Evolutionary conservation across 2,329 filamentous ascomycete species (phyloP).

Genomic region (Talaromyces marneffei): DNA sequence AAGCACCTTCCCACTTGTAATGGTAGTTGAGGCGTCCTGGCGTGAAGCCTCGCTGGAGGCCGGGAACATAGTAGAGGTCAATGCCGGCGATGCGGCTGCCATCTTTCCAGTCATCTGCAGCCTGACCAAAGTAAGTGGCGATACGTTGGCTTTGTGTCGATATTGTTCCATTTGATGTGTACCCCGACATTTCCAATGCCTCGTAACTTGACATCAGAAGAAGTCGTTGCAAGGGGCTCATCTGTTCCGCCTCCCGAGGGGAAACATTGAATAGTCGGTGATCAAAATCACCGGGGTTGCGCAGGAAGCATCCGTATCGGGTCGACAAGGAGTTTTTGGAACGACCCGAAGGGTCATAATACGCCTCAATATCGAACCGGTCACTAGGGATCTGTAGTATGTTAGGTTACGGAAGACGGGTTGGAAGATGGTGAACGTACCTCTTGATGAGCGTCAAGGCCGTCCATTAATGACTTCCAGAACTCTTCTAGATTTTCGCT

Average conservation of each 20-base stretch:
- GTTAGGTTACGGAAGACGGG: not conserved
- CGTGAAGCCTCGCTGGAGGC: not conserved
- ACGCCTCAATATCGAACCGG: conserved; percentile 66
- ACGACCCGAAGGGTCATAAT: conserved; percentile 67
- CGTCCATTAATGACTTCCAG: conserved; percentile 64
- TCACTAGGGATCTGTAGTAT: conserved; percentile 50
- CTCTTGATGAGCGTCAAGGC: conserved; percentile 32
- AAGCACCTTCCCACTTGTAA: conserved; percentile 66
- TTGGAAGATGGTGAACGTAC: not conserved
- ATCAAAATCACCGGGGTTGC: conserved; percentile 27
- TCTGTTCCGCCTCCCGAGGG: conserved; percentile 64
- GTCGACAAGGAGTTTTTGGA: conserved; percentile 70
- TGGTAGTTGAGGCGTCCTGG: conserved; percentile 61
- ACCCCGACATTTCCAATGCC: conserved; percentile 71
- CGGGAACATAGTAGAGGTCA: not conserved
- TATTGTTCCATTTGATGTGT: conserved; percentile 51
- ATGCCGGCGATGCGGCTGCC: not conserved
- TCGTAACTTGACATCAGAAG: conserved; percentile 73
- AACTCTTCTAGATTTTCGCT: conserved; percentile 59
- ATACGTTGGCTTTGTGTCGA: conserved; percentile 53
- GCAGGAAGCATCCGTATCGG: conserved; percentile 69
- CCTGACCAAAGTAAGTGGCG: conserved; percentile 56
- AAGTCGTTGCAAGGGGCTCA: conserved; percentile 72
- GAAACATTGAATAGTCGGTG: conserved; percentile 12
- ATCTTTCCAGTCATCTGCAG: not conserved